These are phyloP conservation scores for Pezicula radicicola DNA, from an alignment of 2,329 filamentous ascomycete species.

Conservation along the genomic window DNA sequence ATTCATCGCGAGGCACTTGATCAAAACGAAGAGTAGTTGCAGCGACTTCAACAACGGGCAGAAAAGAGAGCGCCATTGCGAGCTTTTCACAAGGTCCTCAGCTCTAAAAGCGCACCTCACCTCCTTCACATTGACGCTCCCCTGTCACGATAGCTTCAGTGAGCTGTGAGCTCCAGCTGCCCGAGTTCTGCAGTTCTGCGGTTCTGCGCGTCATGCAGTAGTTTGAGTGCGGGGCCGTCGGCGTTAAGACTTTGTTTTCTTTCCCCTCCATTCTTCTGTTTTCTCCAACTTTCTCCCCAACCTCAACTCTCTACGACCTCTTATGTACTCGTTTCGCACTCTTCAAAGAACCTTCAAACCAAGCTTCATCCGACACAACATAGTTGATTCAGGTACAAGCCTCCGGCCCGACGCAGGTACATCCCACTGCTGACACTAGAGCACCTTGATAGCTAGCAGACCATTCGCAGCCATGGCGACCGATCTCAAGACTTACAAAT, in stretches of 20 bases:
- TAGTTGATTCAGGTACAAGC: slow-evolving; percentile 20
- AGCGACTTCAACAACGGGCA: too few relatives aligned
- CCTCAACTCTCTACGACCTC: not conserved
- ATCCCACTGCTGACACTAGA: slow-evolving; percentile 10
- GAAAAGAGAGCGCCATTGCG: too few relatives aligned
- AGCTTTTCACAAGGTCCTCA: too few relatives aligned
- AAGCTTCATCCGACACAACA: slow-evolving; percentile 11
- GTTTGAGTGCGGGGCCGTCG: not conserved
- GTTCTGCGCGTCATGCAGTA: too few relatives aligned
- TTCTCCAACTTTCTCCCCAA: not conserved
- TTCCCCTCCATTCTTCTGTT: slow-evolving; percentile 1
- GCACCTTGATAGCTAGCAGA: slow-evolving; percentile 21
- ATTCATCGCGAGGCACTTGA: too few relatives aligned
- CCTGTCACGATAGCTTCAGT: too few relatives aligned
- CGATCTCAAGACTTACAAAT: slow-evolving; percentile 73
- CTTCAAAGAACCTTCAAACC: slow-evolving; percentile 17
- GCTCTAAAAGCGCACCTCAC: too few relatives aligned
- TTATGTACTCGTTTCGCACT: slow-evolving; percentile 19
- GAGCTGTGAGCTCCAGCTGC: too few relatives aligned
- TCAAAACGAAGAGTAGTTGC: too few relatives aligned
- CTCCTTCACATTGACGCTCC: too few relatives aligned
- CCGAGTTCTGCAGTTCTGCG: too few relatives aligned
- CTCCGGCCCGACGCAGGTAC: not conserved
- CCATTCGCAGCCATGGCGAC: slow-evolving; percentile 50
- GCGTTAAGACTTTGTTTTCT: not conserved